Evolutionary conservation across 805 yeast genomes (phyloP).

Genomic region (Ogataea methylovora): DNA sequence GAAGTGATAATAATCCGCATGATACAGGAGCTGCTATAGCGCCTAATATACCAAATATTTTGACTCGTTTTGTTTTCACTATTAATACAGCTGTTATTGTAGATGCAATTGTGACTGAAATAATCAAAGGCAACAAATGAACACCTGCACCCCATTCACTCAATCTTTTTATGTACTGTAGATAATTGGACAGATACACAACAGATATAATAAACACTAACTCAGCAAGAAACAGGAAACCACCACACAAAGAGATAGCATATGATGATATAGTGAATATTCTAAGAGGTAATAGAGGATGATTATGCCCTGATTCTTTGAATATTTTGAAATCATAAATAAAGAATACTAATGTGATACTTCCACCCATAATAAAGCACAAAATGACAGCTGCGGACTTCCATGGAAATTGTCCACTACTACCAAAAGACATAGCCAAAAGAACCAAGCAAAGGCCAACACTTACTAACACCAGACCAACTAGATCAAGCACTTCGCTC

Average conservation of each 20-base stretch:
- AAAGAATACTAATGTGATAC: constrained; percentile 26
- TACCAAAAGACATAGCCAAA: constrained; percentile 44
- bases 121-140: constrained; percentile 36
- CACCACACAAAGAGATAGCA: constrained; percentile 12
- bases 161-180: constrained; percentile 38
- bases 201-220: constrained; percentile 33
- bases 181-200: constrained; percentile 36
- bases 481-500: constrained; percentile 32
- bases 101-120: constrained; percentile 35
- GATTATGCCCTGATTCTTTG: constrained; percentile 5
- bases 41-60: constrained; percentile 32
- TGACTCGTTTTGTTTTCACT: constrained; percentile 29
- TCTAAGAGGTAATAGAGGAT: constrained; percentile 40
- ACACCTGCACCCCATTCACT: constrained; percentile 41
- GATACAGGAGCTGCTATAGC: constrained; percentile 36
- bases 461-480: constrained; percentile 37
- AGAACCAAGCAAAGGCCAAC: constrained; percentile 36
- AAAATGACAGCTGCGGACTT: constrained; percentile 43
- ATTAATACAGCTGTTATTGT: constrained; percentile 31
- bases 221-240: constrained; percentile 21
- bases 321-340: constrained; percentile 31
- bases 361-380: constrained; percentile 40
- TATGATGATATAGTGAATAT: constrained; percentile 31
- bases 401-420: constrained; percentile 44
- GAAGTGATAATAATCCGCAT: constrained; percentile 34